Base-by-base conservation (phyloP, 768 basidiomycete species). In the Mrakia hoshinonis region DNA sequence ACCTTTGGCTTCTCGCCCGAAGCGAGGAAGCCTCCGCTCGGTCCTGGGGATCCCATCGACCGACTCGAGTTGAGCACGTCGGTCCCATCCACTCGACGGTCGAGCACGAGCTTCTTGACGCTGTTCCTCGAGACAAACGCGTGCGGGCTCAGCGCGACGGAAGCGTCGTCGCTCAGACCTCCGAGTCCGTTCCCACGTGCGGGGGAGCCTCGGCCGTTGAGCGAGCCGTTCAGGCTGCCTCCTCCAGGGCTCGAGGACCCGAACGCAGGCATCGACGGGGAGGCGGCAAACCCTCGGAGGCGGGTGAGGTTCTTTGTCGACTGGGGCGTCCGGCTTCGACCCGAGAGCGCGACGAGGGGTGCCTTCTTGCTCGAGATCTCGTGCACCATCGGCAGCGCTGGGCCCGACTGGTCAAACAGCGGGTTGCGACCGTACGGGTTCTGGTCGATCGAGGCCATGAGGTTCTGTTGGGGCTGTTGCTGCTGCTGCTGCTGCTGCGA, bases 21-120 rank as follows among this genome's bases (percentile, higher is more conserved):
- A 3, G 22, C 26, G 61, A 38, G 36, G 48, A 47, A 38, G n/a
- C 36, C 51, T 52, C 51, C 52, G 26, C 55, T 38, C 31, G 24
- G n/a, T 9, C 39, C 68, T 18, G 58, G 58, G 46, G 69, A 70
- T 15, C 61, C 52, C 61, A 64, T 51, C 60, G 66, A 72, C n/a
- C 46, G 29, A 43, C 51, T 60, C 13, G 38, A 36, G n/a, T 60
- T 22, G 29, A 73, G 67, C 13, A 73, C 24, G 34, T 77, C 74
- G 31, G 68, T 22, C 7, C 64, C 66, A 24, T 75, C 76, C 34
- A 61, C 31, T 54, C 60, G 67, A 54, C 74, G 74, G 24, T 92
- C 89, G 38, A 96, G 78, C 47, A 92, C 87, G 70, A 97, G 84
- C 77, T 95, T 95, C 83, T 97, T 97, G 70, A 95, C 91, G 77